Percentiles rank a stretch among this genome's conserved stretches.
phyloP scores from a whole-genome alignment of 2,329 filamentous ascomycete species.

The Alternaria consortialis region DNA sequence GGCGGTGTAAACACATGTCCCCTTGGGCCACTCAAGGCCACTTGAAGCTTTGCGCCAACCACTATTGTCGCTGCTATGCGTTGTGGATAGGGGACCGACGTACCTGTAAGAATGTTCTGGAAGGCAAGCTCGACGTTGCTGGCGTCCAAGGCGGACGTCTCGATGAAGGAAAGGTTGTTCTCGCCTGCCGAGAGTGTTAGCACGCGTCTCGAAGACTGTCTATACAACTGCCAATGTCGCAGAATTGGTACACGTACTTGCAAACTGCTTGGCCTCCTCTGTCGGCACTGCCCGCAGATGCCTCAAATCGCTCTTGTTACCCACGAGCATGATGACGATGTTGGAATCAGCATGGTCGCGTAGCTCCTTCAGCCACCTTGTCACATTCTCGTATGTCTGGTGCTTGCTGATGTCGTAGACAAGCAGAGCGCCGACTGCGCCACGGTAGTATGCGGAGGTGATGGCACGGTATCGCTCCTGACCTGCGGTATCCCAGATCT shows the following conservation, averaged over 20 bases:
- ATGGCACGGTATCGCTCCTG: conserved; percentile 99
- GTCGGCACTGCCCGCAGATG: conserved; percentile 96
- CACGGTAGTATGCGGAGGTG: conserved; percentile 98
- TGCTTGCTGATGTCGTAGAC: conserved; percentile 99
- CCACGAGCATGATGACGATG: conserved; percentile 99
- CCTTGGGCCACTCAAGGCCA: background rate
- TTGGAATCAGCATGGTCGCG: conserved; percentile 98
- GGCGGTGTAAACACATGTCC: conserved; percentile 19
- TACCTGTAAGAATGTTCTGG: conserved; percentile 99
- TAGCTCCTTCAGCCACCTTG: conserved; percentile 98
- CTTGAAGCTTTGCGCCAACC: background rate
- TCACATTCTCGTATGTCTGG: conserved; percentile 99
- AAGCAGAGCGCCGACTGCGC: conserved; percentile 93
- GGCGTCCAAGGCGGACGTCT: conserved; percentile 97
- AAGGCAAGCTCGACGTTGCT: conserved; percentile 99
- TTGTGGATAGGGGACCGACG: conserved; percentile 33
- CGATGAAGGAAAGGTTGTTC: conserved; percentile 98
- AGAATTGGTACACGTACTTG: conserved; percentile 69
- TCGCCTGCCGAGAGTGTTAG: conserved; percentile 69
- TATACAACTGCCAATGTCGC: background rate
- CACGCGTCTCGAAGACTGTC: background rate
- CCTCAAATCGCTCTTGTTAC: conserved; percentile 99
- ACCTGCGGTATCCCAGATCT: conserved; percentile 99
- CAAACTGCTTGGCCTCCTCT: conserved; percentile 97
- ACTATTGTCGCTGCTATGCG: background rate